Percentiles rank a stretch among this genome's conserved stretches.
phyloP scores from a whole-genome alignment of 352 stramenopile genomes.

The Phytophthora quininea region DNA sequence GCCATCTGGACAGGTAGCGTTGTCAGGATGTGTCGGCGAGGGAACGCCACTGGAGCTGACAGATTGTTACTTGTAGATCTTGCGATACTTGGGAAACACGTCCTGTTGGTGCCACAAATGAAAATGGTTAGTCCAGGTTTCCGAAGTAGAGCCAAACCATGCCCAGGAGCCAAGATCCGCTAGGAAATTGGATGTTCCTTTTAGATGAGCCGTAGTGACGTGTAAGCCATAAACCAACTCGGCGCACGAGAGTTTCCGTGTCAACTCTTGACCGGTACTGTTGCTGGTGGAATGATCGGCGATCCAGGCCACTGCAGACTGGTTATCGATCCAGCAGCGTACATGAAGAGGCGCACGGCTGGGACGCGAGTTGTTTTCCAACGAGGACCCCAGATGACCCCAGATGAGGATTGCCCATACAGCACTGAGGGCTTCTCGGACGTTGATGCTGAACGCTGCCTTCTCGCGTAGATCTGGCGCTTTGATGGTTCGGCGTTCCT shows the following conservation, averaged over 20 bases:
- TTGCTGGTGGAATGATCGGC: neutral
- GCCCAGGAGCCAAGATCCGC: slow-evolving; percentile 12
- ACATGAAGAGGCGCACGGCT: neutral
- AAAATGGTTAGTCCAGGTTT: slow-evolving; percentile 15
- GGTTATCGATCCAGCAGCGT: slow-evolving; percentile 18
- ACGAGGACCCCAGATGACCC: too few relatives aligned
- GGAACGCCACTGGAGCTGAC: slow-evolving; percentile 7
- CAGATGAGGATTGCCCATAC: slow-evolving; percentile 2
- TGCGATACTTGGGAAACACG: slow-evolving; percentile 4
- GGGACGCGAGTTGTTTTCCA: neutral
- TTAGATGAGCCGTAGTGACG: slow-evolving; percentile 2
- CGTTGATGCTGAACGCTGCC: slow-evolving; percentile 12
- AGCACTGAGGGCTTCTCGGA: slow-evolving; percentile 7
- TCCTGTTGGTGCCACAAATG: slow-evolving; percentile 11
- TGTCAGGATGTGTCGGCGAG: slow-evolving; percentile 13
- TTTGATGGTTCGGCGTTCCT: slow-evolving; percentile 3
- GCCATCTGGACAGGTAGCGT: slow-evolving; percentile 11
- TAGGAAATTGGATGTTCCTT: slow-evolving; percentile 2
- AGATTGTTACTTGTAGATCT: slow-evolving; percentile 13
- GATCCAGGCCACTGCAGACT: slow-evolving; percentile 8
- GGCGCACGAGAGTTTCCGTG: slow-evolving; percentile 1
- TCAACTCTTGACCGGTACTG: slow-evolving; percentile 2
- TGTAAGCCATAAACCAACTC: slow-evolving; percentile 5
- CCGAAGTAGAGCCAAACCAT: neutral
- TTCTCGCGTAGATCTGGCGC: neutral